Base-by-base conservation (phyloP, 225 moss, liverwort and hornwort genomes). In the Polytrichum formosum region DNA sequence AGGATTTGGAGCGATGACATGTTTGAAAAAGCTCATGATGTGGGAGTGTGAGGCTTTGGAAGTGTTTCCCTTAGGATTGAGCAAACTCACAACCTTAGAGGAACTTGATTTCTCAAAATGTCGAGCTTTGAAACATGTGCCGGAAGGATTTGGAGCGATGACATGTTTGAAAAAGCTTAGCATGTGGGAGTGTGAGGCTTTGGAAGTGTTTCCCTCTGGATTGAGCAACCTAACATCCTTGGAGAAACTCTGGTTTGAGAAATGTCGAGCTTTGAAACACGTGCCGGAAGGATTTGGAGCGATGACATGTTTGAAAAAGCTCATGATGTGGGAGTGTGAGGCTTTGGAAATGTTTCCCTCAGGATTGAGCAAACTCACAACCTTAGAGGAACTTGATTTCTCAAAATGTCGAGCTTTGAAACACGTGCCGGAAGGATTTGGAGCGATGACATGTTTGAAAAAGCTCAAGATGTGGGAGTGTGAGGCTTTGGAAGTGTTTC, bases 101-200 rank as follows among this genome's bases (percentile, higher is more conserved):
- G 2, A 20, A 20, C 6, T 56, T 1, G 0, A 6, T 0, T 56
- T 56, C 6, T 2, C 0, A 1, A 0, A 56, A 6, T 56, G 56
- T n/a, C 56, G 56, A 19, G 18, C 0, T 19, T 56, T 56, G 19
- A 56, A 56, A 6, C 4, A 56, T 1, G 1, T 56, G 6, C 19
- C 2, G 2, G 56, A 56, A 56, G 56, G 56, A 56, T 56, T 56
- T 56, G 56, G 56, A 5, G 19, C 0, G 0, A 19, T 20, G 56
- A 56, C 18, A 56, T 19, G 56, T 56, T 56, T 56, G 18, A 56
- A 19, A 18, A 56, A 56, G 6, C 55, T 56, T 4, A 0, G 2
- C 18, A 56, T 56, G 18, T 0, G 18, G n/a, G 56, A 20, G 6
- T 56, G 18, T 19, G 18, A 56, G 56, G 56, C 18, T 19, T 56